Conservation (phyloP, 176 grass and related monocot species). For the Paspalum vaginatum region DNA sequence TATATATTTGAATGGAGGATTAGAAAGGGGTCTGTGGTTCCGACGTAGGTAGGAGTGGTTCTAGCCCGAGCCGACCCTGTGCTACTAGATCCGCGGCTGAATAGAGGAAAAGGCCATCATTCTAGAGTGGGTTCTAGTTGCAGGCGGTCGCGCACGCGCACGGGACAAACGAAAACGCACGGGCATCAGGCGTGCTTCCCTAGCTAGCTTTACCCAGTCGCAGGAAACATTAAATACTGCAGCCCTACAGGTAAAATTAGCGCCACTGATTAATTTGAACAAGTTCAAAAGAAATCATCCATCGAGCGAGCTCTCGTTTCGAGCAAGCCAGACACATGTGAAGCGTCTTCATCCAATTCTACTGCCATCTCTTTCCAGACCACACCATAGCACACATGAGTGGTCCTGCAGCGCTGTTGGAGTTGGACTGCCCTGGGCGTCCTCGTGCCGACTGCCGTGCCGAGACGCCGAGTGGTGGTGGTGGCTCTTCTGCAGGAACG, state of each 20-base stretch:
- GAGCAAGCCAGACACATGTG: not conserved
- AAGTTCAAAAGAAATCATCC: too few relatives aligned
- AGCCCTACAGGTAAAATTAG: not conserved
- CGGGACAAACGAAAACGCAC: slow-evolving; percentile 45
- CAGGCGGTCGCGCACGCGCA: slow-evolving; percentile 27
- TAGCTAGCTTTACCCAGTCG: slow-evolving; percentile 9
- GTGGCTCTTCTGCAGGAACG: not conserved
- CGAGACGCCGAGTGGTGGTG: not conserved
- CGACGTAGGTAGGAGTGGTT: too few relatives aligned
- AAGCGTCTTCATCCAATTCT: not conserved
- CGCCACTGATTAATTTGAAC: not conserved
- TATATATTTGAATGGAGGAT: too few relatives aligned
- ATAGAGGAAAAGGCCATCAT: slow-evolving; percentile 39
- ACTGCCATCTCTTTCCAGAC: not conserved
- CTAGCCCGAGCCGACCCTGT: too few relatives aligned
- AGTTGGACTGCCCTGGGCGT: not conserved
- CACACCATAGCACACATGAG: not conserved
- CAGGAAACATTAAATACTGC: not conserved
- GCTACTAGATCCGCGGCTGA: too few relatives aligned
- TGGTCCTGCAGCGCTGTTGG: not conserved
- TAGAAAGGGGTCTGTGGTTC: too few relatives aligned
- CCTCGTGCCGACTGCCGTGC: not conserved
- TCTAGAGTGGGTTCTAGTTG: too few relatives aligned
- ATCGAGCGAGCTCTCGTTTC: not conserved
- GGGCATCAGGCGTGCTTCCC: slow-evolving; percentile 39